phyloP scores from a whole-genome alignment of 305 asterid genomes.

The Nicotiana rustica region DNA sequence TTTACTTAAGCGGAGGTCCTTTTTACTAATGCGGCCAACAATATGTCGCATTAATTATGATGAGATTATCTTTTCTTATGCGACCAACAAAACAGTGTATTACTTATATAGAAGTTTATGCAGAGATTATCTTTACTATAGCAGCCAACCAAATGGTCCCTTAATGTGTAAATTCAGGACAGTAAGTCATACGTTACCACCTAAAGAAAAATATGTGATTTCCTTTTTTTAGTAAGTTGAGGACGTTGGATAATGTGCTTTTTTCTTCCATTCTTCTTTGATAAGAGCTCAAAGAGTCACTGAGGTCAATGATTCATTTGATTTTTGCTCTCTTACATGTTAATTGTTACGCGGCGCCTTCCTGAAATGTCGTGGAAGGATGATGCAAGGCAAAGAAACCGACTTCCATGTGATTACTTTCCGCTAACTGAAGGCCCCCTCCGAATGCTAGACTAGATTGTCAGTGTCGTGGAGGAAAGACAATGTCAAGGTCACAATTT shows the following conservation, averaged over 20 bases:
- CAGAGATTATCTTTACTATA: constrained; percentile 12
- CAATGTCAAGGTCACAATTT: no score
- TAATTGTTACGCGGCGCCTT: not conserved
- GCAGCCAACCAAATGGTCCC: not conserved
- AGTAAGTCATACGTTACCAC: not conserved
- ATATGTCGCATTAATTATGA: not conserved
- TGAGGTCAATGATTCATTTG: not conserved
- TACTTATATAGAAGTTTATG: constrained; percentile 1
- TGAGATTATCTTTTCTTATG: constrained; percentile 3
- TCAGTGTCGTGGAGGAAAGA: no score
- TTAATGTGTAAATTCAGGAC: constrained; percentile 7
- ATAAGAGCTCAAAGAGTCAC: not conserved
- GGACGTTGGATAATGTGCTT: not conserved
- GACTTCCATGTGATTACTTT: no score
- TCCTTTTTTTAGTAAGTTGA: not conserved
- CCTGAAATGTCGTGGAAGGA: no score
- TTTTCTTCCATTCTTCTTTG: constrained; percentile 28
- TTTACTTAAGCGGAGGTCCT: not conserved
- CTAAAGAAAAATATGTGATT: not conserved
- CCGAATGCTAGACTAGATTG: no score
- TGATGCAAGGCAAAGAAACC: no score
- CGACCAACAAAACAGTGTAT: not conserved
- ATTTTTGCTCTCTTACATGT: constrained; percentile 12
- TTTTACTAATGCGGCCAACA: constrained; percentile 14
- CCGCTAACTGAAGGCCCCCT: no score